Evolutionary conservation across 2,329 filamentous ascomycete genomes (phyloP), one percentile per base, ranked within the genome.

Genomic region (Trichophyton benhamiae): DNA sequence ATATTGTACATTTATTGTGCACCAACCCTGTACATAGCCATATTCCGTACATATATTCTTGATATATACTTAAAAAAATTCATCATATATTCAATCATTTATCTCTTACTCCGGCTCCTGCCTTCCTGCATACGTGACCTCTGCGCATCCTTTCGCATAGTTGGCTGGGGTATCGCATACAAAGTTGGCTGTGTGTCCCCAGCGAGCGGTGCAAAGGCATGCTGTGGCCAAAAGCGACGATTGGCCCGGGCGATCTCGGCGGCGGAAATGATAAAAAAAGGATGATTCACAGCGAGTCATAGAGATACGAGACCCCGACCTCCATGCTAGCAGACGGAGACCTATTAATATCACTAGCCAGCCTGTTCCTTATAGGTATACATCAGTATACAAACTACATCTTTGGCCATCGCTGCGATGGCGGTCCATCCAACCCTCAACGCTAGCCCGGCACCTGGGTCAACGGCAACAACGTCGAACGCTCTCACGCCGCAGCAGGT

Each of bases 391-490:
- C 33, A 13, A 36, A 13, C 33, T 38, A 13, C 33, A 13, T 38
- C 33, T 38, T 38, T 38, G 13, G 2, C n/a, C 41, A 17, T 44
- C 41, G 4, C n/a, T 17, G 13, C n/a, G 22, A 78, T 78, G 76
- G 75, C 76, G 33, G 76, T 77, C 60, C 74, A 76, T 66, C 75
- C 76, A 9, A 70, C 64, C 49, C 65, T 74, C 48, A 70, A 63
- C 58, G n/a, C 46, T 11, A 52, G 46, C 20, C 44, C 46, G 13
- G 46, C 46, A 27, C 8, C 46, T 27, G 46, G 20, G 15, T 52
- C 46, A 13, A 15, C 46, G 57, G 63, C 64, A 22, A 22, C 30
- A 22, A 59, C 65, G 15, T 60, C 66, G 2, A 67, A 67, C 61
- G 69, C 68, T 36, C 66, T 74, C 60, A 72, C 72, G 20, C 69